Base-by-base conservation (phyloP, 2,329 filamentous ascomycete genomes). In the Epichloe coenophiala region DNA sequence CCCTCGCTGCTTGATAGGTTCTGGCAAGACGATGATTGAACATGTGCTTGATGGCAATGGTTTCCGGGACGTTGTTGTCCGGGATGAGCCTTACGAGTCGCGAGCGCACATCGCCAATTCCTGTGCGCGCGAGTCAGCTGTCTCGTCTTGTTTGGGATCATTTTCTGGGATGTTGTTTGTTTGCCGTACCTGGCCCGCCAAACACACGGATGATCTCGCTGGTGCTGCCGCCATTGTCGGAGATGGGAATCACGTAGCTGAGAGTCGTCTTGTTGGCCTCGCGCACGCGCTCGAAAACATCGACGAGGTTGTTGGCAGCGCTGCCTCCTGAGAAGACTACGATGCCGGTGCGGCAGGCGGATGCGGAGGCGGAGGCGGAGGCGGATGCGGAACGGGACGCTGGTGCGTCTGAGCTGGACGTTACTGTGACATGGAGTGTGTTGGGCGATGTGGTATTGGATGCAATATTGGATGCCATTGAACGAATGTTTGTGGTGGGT, bases 161-260 rank as follows among this genome's bases (percentile, higher is more conserved):
- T 23, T 5, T 23, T n/a, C 23, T 4, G 19, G 21, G 19, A 7
- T 42, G 2, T 0, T 9, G 21, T 42, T 19, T 19, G 21, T 5
- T 42, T 41, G n/a, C 6, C 46, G 51, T 69, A 84, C 91, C 91
- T 56, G 91, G 91, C 1, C 93, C 93, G 13, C 91, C 93, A 68
- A 97, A 93, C 37, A 97, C 89, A 37, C 93, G 79, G 57, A 96
- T 95, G 60, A 96, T 73, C 70, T 97, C 91, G 43, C 88, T 95
- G 2, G 89, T 94, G 59, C 87, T 94, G 39, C 91, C 91, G 46
- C 91, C 91, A 67, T 97, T 97, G 69, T 97, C 91, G 57, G 86
- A 93, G 63, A 96, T 95, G 37, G 91, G 91, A 48, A 97, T 95
- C 53, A 96, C 81, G 65, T 95, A 94, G 67, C 80, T 88, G 41